Conservation (phyloP, 805 yeast genomes). For the Barnettozyma populi region DNA sequence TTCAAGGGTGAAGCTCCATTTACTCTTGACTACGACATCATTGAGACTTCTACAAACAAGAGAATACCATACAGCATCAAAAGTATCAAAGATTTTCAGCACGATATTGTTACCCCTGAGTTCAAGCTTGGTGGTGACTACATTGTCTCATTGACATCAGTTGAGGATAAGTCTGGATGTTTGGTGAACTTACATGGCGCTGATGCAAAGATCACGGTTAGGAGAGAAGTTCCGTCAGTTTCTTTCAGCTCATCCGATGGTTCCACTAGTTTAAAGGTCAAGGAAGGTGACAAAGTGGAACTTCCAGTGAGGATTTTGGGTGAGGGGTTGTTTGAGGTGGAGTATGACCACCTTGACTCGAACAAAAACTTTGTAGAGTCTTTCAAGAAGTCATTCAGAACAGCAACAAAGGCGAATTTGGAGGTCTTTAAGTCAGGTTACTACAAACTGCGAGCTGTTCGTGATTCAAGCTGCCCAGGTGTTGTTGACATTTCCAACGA, state of each 20-base stretch:
- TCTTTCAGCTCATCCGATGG: constrained; percentile 37
- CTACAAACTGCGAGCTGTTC: constrained; percentile 40
- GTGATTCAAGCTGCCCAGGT: constrained; percentile 51
- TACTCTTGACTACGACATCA: constrained; percentile 58
- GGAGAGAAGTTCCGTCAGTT: constrained; percentile 62
- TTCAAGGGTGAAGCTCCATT: constrained; percentile 83
- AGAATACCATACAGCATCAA: constrained; percentile 38
- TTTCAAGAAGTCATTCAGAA: constrained; percentile 16
- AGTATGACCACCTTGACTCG: constrained; percentile 28
- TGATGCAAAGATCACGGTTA: constrained; percentile 62
- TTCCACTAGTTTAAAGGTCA: constrained; percentile 37
- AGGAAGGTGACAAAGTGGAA: constrained; percentile 53
- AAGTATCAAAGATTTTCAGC: constrained; percentile 33
- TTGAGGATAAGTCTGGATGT: constrained; percentile 76
- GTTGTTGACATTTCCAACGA: constrained; percentile 28
- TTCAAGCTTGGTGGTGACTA: constrained; percentile 70
- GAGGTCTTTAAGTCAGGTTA: constrained; percentile 40
- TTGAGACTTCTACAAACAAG: constrained; percentile 48
- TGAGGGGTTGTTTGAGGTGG: constrained; percentile 44
- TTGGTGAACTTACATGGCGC: constrained; percentile 59
- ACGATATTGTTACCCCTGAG: constrained; percentile 46
- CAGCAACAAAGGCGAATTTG: constrained; percentile 29
- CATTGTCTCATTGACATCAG: constrained; percentile 54
- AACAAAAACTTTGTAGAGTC: constrained; percentile 25
- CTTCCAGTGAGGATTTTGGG: constrained; percentile 62